phyloP scores from a whole-genome alignment of 2,329 filamentous ascomycete genomes.

The Clonostachys sp. region DNA sequence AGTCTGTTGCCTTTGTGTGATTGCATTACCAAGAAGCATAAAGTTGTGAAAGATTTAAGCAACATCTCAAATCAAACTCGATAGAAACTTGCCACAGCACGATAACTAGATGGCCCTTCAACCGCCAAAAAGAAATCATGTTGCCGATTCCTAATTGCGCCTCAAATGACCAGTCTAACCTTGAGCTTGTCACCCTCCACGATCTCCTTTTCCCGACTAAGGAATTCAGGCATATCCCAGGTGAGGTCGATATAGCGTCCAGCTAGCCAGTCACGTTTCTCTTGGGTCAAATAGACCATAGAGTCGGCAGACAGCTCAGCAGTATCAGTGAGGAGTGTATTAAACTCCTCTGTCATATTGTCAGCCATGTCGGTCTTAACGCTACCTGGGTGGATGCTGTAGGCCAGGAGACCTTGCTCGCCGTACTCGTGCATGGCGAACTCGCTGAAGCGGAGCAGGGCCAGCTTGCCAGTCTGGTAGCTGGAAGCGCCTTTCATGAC shows the following conservation, averaged over 20 bases:
- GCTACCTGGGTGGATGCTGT: slow-evolving; percentile 2
- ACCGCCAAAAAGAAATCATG: too few relatives aligned
- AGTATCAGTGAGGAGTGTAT: not conserved
- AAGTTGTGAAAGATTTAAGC: too few relatives aligned
- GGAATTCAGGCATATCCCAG: slow-evolving; percentile 30
- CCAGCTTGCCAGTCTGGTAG: slow-evolving; percentile 3
- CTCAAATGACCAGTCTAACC: slow-evolving; percentile 1
- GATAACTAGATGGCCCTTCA: too few relatives aligned
- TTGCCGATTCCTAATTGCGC: too few relatives aligned
- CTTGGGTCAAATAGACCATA: slow-evolving; percentile 17
- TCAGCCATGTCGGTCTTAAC: not conserved
- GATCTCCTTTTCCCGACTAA: slow-evolving; percentile 16
- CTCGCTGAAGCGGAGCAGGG: slow-evolving; percentile 1
- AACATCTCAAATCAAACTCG: too few relatives aligned
- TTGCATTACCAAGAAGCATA: too few relatives aligned
- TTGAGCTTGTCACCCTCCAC: slow-evolving; percentile 1
- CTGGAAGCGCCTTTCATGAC: not conserved
- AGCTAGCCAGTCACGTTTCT: slow-evolving; percentile 20
- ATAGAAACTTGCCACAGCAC: too few relatives aligned
- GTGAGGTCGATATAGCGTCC: slow-evolving; percentile 30
- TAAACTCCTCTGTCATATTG: not conserved
- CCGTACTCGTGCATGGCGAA: not conserved
- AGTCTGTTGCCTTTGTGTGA: too few relatives aligned
- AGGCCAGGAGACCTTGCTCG: not conserved
- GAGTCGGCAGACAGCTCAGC: slow-evolving; percentile 18